Conservation (phyloP, 1,284 basidiomycete species). For the Meira miltonrushii region DNA sequence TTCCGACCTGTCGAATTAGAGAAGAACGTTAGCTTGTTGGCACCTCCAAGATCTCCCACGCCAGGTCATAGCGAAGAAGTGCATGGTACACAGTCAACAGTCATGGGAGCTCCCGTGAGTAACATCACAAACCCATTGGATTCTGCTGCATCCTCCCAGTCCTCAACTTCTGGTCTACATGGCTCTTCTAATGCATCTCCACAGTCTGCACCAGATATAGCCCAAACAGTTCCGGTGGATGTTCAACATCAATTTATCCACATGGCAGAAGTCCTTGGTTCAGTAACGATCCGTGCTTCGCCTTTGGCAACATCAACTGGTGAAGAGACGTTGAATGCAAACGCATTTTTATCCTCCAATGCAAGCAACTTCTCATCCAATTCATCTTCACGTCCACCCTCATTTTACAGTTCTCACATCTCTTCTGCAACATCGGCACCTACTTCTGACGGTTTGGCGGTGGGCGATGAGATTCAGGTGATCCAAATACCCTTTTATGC, state of each 20-base stretch:
- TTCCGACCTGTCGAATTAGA: constrained; percentile 22
- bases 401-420: constrained; percentile 23
- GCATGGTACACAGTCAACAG: not conserved
- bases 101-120: too few species aligned
- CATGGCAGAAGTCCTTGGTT: not conserved
- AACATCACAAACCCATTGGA: too few species aligned
- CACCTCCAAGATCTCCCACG: constrained; percentile 5
- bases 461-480: constrained; percentile 25
- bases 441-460: not conserved
- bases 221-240: not conserved
- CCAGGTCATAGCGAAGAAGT: not conserved
- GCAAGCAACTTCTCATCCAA: constrained; percentile 18
- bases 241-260: not conserved
- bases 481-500: constrained; percentile 30
- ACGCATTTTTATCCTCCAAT: constrained; percentile 4
- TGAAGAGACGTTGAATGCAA: not conserved
- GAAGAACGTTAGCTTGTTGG: not conserved
- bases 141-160: not conserved
- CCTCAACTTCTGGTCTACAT: not conserved
- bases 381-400: constrained; percentile 30
- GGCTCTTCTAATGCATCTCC: not conserved
- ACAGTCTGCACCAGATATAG: not conserved
- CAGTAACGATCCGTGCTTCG: not conserved
- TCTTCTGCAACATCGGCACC: constrained; percentile 25
- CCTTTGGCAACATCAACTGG: not conserved